Percentiles rank a stretch among this genome's conserved stretches.
These are phyloP conservation scores for Baorangia bicolor DNA, from an alignment of 768 basidiomycete species.

Conservation along the genomic window DNA sequence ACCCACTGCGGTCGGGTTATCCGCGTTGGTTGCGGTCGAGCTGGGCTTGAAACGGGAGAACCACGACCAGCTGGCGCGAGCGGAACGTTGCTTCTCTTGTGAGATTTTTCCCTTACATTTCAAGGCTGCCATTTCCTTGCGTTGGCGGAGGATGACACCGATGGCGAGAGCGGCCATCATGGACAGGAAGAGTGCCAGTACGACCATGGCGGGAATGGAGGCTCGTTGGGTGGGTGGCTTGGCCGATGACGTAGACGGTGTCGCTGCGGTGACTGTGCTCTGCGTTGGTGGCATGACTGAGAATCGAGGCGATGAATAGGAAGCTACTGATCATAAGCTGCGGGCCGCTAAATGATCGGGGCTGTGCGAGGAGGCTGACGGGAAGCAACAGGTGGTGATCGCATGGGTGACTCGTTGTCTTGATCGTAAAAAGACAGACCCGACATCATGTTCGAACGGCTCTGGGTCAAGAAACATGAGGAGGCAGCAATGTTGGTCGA, in stretches of 20 bases:
- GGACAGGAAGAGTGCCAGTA: slow-evolving; percentile 15
- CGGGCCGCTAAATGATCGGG: neutral
- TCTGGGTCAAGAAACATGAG: neutral
- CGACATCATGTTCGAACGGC: neutral
- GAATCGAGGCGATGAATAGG: neutral
- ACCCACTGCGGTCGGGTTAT: slow-evolving; percentile 17
- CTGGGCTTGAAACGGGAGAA: neutral
- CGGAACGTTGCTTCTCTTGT: neutral
- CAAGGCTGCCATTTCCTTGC: neutral
- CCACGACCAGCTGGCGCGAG: neutral
- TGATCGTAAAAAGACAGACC: neutral
- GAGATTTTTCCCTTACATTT: neutral
- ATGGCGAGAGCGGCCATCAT: slow-evolving; percentile 21
- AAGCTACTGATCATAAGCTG: neutral
- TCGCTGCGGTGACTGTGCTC: neutral
- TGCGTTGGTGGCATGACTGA: slow-evolving; percentile 20
- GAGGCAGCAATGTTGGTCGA: neutral
- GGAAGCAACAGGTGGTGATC: neutral
- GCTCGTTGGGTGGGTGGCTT: slow-evolving; percentile 1
- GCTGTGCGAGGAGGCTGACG: slow-evolving; percentile 16
- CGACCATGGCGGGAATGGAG: slow-evolving; percentile 23
- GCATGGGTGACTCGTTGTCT: neutral
- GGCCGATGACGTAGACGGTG: neutral
- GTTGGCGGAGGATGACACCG: slow-evolving; percentile 23
- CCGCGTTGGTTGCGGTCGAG: neutral